Evolutionary conservation across 2,329 filamentous ascomycete genomes (phyloP), one percentile per base, ranked within the genome.

Genomic region (Cladosporium sp.): DNA sequence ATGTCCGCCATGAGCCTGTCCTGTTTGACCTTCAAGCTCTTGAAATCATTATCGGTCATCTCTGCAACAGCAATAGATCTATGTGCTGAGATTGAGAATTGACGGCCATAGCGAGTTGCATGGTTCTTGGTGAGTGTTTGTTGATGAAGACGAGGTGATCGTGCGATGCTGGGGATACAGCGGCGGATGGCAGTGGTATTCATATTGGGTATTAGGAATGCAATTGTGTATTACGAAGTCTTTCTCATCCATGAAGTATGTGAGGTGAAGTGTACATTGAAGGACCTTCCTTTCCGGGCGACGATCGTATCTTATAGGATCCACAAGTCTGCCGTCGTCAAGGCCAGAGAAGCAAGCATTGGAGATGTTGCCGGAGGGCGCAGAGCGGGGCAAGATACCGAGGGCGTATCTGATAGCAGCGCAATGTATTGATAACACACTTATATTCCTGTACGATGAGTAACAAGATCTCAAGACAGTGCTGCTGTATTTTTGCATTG

Each of bases 1-100:
- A 91, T 81, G 67, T 88, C 85, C 30, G 83, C 80, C 80, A 89
- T 88, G 69, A 91, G 74, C 68, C 89, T 82, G 15, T 81, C 79
- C 70, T 85, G 81, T 69, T 89, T 83, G 47, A 89, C 84, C 66
- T 84, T 85, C 62, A 90, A 74, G 32, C 79, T 81, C 47, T 78
- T 78, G 41, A 88, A 77, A 44, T 86, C 78, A 21, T 81, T 75
- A 57, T 86, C 82, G 24, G 81, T 81, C 75, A 88, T 81, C 62
- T 83, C 81, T 32, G 77, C 76, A 5, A 80, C 80, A 14, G 78
- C 77, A 38, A 64, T 64, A 2, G 34, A 47, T 28, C 51, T 55
- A n/a, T 24, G 21, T 44, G 51, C n/a, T 52, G 61, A 57, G 51
- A n/a, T 47, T 3, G 61, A 57, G 26, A 64, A 64, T n/a, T 44